Evolutionary conservation across 192 early-diverging fungal species (phyloP).

Genomic region (Umbelopsis vinacea): DNA sequence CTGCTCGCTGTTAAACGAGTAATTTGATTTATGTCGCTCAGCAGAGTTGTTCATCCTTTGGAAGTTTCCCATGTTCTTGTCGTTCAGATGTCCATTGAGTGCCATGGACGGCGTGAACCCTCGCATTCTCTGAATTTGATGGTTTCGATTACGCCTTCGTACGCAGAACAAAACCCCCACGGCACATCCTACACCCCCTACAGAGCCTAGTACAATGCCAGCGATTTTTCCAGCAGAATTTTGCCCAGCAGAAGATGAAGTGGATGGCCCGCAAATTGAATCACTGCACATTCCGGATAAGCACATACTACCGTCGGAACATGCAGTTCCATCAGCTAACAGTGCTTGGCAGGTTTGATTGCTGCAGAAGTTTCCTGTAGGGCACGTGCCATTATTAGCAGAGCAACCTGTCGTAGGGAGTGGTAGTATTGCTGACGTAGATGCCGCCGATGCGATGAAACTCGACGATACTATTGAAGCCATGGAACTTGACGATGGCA

Average conservation of each 20-base stretch:
- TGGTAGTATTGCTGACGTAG: background rate
- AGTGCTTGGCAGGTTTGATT: background rate
- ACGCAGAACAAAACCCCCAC: background rate
- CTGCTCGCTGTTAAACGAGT: slow-evolving; percentile 13
- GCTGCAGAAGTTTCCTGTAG: background rate
- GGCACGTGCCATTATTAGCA: background rate
- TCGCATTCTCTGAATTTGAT: background rate
- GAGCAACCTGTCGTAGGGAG: background rate
- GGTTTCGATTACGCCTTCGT: background rate
- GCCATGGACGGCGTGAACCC: slow-evolving; percentile 19
- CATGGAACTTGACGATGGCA: background rate
- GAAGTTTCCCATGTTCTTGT: background rate
- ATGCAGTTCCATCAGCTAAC: background rate
- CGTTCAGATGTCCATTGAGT: slow-evolving; percentile 13
- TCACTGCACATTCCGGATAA: background rate
- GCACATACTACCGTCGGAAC: background rate
- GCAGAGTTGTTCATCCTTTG: background rate
- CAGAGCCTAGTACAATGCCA: background rate
- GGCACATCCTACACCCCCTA: background rate
- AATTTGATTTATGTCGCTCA: background rate
- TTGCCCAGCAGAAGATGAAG: background rate
- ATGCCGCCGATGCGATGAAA: background rate
- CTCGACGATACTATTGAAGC: slow-evolving; percentile 1
- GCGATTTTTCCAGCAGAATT: background rate
- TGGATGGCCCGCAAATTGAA: background rate